Base-by-base conservation (phyloP, 176 grass and related monocot genomes). In the Musa troglodytarum region DNA sequence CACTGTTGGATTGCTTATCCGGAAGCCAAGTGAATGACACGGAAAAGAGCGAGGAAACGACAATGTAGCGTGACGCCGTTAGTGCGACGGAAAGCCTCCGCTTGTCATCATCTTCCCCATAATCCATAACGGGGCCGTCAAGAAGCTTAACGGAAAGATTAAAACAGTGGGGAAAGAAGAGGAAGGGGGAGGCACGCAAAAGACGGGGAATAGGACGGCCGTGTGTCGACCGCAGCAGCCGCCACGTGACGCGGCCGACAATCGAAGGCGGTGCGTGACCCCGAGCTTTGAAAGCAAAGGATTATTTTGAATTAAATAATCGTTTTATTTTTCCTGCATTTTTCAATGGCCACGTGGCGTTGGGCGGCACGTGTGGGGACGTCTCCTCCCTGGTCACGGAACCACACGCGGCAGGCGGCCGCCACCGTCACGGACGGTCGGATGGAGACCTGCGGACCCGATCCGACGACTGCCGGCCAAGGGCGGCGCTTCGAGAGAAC, bases 1-100 rank as follows among this genome's bases (percentile, higher is more conserved):
- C 63, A 20, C 63, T 65, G 63, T 65, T 65, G 21, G 63, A 65
- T 65, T 65, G 22, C 63, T 65, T 65, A 65, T 65, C 63, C 63
- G 24, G 26, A 28, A 3, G 21, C 63, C 24, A 25, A 62, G n/a
- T 8, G 58, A 62, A 8, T 15, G 8, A 9, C 19, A 62, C 17
- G 19, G 19, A 62, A 62, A 62, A 9, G 58, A 58, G 0, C 10
- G 2, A 8, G 62, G 21, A 23, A 24, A 65, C 21, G 8, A 65
- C 8, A 2, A 25, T 24, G 12, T 65, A 7, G 10, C 11, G 12
- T 65, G 26, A 65, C 63, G 63, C 63, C 63, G 63, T 65, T 65
- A 65, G 22, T 65, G 9, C 13, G n/a, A 61, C 15, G 15, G 1
- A 65, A 65, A 65, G 63, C 26, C 63, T 4, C 63, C 1, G 9